Evolutionary conservation across 2,329 filamentous ascomycete species (phyloP).

Genomic region (Penicillium sp.): DNA sequence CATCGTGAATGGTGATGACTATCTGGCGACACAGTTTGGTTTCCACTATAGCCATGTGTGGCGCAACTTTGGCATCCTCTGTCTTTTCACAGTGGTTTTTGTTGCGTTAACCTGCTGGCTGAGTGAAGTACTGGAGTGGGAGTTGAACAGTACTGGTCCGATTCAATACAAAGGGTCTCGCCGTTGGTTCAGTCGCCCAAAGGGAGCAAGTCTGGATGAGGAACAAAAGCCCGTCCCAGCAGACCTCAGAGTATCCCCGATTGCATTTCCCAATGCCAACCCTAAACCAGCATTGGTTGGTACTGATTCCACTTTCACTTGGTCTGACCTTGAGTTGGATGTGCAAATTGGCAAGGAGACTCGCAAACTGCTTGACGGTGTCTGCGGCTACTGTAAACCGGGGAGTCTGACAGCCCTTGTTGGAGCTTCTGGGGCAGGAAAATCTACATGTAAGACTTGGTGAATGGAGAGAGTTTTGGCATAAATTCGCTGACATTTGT

Average conservation of each 20-base stretch:
- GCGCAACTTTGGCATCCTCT: constrained; percentile 71
- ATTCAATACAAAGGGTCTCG: constrained; percentile 63
- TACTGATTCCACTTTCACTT: constrained; percentile 63
- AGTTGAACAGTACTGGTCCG: constrained; percentile 58
- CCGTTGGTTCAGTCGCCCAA: constrained; percentile 23
- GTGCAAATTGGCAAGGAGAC: constrained; percentile 60
- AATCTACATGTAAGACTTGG: constrained; percentile 43
- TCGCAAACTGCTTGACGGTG: constrained; percentile 59
- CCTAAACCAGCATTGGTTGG: constrained; percentile 41
- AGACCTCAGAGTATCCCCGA: constrained; percentile 20
- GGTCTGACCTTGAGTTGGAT: constrained; percentile 63
- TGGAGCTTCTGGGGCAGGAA: constrained; percentile 72
- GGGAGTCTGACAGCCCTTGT: constrained; percentile 74
- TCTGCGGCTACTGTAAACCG: constrained; percentile 71
- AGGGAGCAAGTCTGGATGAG: constrained; percentile 17
- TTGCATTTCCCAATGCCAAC: constrained; percentile 23
- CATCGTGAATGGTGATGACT: constrained; percentile 52
- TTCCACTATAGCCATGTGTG: constrained; percentile 55
- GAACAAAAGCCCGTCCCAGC: constrained; percentile 29
- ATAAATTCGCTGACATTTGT: too few species aligned
- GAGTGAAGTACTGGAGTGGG: constrained; percentile 63
- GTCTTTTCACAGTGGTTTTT: constrained; percentile 69
- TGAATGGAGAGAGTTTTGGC: too few species aligned
- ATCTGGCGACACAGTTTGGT: constrained; percentile 52
- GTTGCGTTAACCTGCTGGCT: constrained; percentile 64